These are phyloP conservation scores for Syncephalastrum contaminatum DNA, from an alignment of 371 early-diverging fungal species.

Conservation along the genomic window DNA sequence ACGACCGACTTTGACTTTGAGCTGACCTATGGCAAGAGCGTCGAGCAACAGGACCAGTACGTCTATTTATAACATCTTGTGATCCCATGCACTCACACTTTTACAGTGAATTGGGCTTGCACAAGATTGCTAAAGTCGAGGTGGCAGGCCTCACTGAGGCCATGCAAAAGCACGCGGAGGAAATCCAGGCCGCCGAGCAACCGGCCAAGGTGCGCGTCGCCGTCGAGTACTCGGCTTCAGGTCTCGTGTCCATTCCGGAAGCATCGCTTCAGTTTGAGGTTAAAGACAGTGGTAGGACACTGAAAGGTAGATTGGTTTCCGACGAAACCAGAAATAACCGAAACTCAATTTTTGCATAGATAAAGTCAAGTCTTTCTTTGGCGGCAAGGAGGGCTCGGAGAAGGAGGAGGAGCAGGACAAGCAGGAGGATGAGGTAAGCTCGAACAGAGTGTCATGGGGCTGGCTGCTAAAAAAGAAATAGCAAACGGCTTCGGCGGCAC, in stretches of 20 bases:
- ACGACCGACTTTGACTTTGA: slow-evolving; percentile 77
- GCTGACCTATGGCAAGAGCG: slow-evolving; percentile 58
- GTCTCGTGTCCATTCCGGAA: slow-evolving; percentile 62
- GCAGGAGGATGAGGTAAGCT: slow-evolving; percentile 5
- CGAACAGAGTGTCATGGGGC: too few relatives aligned
- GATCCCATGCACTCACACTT: background rate
- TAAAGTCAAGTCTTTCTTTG: slow-evolving; percentile 79
- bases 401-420: slow-evolving; percentile 16
- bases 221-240: slow-evolving; percentile 69
- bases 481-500: too few relatives aligned
- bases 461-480: too few relatives aligned
- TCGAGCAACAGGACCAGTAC: slow-evolving; percentile 32
- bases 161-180: slow-evolving; percentile 61
- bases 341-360: slow-evolving; percentile 24
- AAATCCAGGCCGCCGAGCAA: slow-evolving; percentile 44
- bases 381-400: slow-evolving; percentile 45
- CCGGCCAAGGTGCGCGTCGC: slow-evolving; percentile 82
- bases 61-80: background rate
- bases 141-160: slow-evolving; percentile 75
- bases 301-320: slow-evolving; percentile 1
- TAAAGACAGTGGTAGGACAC: slow-evolving; percentile 32
- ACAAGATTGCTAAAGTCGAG: slow-evolving; percentile 62
- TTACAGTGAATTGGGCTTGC: slow-evolving; percentile 27
- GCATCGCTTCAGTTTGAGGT: slow-evolving; percentile 53
- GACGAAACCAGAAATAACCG: too few relatives aligned